These are phyloP conservation scores for Oenanthe javanica DNA, from an alignment of 140 eudicot species.

Conservation along the genomic window DNA sequence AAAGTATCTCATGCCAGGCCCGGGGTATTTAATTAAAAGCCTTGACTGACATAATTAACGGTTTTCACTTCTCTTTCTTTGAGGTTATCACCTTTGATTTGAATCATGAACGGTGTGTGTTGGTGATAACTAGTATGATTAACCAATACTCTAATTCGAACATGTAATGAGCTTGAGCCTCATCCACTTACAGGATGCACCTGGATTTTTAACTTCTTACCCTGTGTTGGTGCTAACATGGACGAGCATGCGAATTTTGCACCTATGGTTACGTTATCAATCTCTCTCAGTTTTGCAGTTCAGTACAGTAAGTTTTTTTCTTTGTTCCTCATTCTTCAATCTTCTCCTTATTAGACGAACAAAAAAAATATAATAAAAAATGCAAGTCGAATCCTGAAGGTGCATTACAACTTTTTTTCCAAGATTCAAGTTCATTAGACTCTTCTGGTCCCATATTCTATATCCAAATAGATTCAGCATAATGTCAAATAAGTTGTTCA, in stretches of 20 bases:
- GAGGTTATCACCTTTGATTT: not conserved
- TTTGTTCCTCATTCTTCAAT: not conserved
- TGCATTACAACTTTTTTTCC: not conserved
- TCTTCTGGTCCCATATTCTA: not conserved
- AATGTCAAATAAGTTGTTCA: not conserved
- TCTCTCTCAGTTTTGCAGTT: conserved; percentile 88
- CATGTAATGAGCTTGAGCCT: not conserved
- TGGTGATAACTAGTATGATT: not conserved
- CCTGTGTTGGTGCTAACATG: conserved; percentile 62
- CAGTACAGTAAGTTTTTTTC: conserved; percentile 48
- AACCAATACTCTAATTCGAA: not conserved
- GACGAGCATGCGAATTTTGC: conserved; percentile 75
- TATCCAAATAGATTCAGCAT: not conserved
- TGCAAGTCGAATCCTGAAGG: not conserved
- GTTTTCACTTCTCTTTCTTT: not conserved
- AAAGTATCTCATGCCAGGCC: not conserved
- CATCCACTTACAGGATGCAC: conserved; percentile 61
- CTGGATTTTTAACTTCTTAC: conserved; percentile 68
- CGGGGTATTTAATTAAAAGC: not conserved
- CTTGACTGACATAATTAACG: not conserved
- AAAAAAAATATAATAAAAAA: not conserved
- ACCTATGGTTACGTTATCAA: conserved; percentile 89
- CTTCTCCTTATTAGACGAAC: not conserved
- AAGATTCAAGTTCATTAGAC: not conserved
- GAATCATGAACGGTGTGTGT: not conserved